Conservation (phyloP, 345 rosid species). For the Camelina laxa region DNA sequence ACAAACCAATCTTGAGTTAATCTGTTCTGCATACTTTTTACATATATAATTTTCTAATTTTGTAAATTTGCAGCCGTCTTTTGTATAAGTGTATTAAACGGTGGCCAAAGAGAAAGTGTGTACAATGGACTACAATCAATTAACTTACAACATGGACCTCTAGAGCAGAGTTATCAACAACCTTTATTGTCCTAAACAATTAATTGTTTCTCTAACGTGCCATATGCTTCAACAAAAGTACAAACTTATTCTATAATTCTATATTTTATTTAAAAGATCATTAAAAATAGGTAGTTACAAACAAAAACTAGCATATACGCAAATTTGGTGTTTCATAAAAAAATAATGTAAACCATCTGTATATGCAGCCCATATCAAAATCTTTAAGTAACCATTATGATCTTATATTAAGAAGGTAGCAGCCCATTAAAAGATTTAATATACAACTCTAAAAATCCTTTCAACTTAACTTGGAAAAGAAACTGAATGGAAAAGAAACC, state of each 20-base stretch:
- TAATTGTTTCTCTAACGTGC: background rate
- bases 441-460: too few species aligned
- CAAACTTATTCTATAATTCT: background rate
- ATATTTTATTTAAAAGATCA: background rate
- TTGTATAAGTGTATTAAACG: background rate
- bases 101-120: slow-evolving; percentile 20
- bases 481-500: too few species aligned
- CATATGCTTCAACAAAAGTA: slow-evolving; percentile 31
- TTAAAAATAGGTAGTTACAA: too few species aligned
- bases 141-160: slow-evolving; percentile 21
- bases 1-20: background rate
- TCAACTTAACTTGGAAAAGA: too few species aligned
- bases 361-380: too few species aligned
- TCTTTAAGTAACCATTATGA: too few species aligned
- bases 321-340: too few species aligned
- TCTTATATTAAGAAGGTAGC: too few species aligned
- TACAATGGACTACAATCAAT: background rate
- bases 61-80: slow-evolving; percentile 19
- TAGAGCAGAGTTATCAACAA: slow-evolving; percentile 7
- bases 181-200: slow-evolving; percentile 7
- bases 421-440: too few species aligned
- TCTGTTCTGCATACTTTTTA: background rate
- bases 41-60: background rate
- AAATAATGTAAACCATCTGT: too few species aligned
- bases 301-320: background rate